These are phyloP conservation scores for Pichia exigua DNA, from an alignment of 805 yeast species.

Conservation along the genomic window DNA sequence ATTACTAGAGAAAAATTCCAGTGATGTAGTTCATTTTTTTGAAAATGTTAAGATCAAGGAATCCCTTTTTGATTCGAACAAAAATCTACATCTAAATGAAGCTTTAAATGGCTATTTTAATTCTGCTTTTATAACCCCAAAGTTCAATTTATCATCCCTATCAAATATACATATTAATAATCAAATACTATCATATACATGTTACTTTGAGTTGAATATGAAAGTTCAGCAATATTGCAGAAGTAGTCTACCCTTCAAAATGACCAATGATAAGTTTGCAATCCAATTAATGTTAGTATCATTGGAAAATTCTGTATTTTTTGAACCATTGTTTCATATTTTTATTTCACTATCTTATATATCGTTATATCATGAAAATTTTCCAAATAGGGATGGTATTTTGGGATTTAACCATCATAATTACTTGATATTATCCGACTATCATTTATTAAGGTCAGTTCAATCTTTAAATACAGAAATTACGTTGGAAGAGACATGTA, in stretches of 20 bases:
- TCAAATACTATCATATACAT: slow-evolving; percentile 6
- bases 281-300: background rate
- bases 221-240: slow-evolving; percentile 4
- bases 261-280: slow-evolving; percentile 1
- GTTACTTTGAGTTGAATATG: slow-evolving; percentile 4
- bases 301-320: slow-evolving; percentile 2
- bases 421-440: slow-evolving; percentile 14
- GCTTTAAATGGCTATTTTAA: background rate
- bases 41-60: background rate
- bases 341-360: slow-evolving; percentile 10
- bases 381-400: background rate
- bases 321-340: slow-evolving; percentile 9
- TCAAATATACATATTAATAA: slow-evolving; percentile 2
- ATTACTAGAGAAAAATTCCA: background rate
- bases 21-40: background rate
- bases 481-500: slow-evolving; percentile 2
- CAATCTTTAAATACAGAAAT: slow-evolving; percentile 10
- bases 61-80: background rate
- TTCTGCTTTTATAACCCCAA: slow-evolving; percentile 5
- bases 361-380: slow-evolving; percentile 11
- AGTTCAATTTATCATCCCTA: slow-evolving; percentile 2
- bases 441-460: slow-evolving; percentile 15
- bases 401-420: slow-evolving; percentile 10
- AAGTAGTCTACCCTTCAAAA: slow-evolving; percentile 7
- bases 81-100: background rate